Conservation (phyloP, 108 stramenopile genomes). For the Conticribra guillardii region DNA sequence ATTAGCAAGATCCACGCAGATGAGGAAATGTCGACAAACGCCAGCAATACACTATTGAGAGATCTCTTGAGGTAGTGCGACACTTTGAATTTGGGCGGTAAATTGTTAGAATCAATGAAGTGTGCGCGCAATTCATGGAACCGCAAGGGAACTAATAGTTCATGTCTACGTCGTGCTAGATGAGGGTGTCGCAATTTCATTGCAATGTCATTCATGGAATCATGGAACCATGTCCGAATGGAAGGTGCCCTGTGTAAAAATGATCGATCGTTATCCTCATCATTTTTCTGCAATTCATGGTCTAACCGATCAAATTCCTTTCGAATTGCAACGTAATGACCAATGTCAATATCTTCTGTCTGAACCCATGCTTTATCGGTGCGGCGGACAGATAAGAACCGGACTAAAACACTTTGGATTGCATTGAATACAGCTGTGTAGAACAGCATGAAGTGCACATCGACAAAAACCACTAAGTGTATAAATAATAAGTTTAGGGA, state of each 20-base stretch:
- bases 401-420: conserved; percentile 66
- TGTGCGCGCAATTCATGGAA: conserved; percentile 88
- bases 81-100: conserved; percentile 77
- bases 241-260: no score
- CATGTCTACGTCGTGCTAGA: conserved; percentile 40
- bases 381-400: conserved; percentile 54
- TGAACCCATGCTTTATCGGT: conserved; percentile 73
- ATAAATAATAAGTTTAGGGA: not conserved
- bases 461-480: conserved; percentile 77
- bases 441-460: conserved; percentile 90
- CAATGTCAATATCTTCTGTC: conserved; percentile 83
- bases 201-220: conserved; percentile 4
- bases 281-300: conserved; percentile 9
- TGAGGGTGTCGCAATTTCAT: conserved; percentile 40
- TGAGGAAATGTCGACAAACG: conserved; percentile 76
- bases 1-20: conserved; percentile 80
- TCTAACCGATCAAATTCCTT: conserved; percentile 82
- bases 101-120: conserved; percentile 75
- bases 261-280: not conserved
- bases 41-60: conserved; percentile 60
- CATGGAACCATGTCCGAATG: conserved; percentile 1
- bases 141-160: conserved; percentile 73
- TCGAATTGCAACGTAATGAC: conserved; percentile 90
- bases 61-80: conserved; percentile 79
- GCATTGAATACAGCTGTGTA: conserved; percentile 89